Base-by-base conservation (phyloP, 495 filamentous ascomycete genomes). In the Chlorociboria aeruginascens region DNA sequence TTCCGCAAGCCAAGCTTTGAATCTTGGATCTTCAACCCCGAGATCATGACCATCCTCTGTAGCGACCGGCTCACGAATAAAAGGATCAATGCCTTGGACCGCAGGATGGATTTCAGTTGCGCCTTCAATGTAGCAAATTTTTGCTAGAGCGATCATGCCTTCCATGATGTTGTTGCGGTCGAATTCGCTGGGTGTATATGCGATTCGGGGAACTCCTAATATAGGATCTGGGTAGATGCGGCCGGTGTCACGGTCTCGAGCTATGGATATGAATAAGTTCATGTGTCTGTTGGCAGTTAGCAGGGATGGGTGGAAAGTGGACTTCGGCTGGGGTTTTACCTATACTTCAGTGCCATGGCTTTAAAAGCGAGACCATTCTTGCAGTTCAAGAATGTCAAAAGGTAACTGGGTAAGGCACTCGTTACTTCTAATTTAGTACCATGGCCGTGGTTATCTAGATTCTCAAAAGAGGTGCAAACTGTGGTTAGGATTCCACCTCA, bases 401-500 rank as follows among this genome's bases (percentile, higher is more conserved):
- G 69, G 20, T 70, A 63, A 3, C 74, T 67, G 0, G 81, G 81
- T 12, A 82, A 50, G 53, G 57, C 57, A 13, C 34, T 38, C 1
- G 51, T 50, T 17, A 54, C 33, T 52, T 60, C 57, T n/a, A 95
- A 64, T 63, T 90, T 93, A 44, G 69, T 71, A n/a, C 90, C 90
- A 54, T 97, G 86, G 29, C 86, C 85, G 16, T 82, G 66, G 28
- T 76, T 76, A 59, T 95, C 89, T 0, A 89, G 74, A 53, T 95
- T 81, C 53, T 94, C 86, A 48, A 89, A 87, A 39, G 82, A 79
- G 32, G 74, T 78, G 51, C 82, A 79, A 1, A 90, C 77, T 4
- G 76, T 72, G 0, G 89, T 97, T 45, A 97, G 71, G 35, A 84
- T 81, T 2, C 69, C 63, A 14, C 78, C 70, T 69, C 40, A 6